Evolutionary conservation across 768 basidiomycete genomes (phyloP).

Genomic region (Mycena leptocephala): DNA sequence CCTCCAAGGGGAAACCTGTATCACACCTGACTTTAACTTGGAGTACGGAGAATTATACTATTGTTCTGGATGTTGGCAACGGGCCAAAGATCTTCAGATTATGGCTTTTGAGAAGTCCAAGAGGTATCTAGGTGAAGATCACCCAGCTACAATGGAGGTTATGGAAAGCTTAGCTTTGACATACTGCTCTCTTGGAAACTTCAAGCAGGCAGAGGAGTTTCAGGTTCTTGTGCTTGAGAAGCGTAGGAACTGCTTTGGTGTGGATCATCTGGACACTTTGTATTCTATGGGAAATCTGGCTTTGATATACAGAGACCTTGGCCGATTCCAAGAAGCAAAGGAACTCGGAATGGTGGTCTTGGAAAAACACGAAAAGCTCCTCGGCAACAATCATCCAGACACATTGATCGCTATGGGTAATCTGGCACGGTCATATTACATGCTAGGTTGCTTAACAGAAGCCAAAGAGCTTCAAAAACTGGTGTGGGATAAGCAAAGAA

Average conservation of each 20-base stretch:
- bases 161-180: not conserved
- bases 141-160: not conserved
- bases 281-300: not conserved
- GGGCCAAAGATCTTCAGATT: not conserved
- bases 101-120: not conserved
- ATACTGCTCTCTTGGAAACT: not conserved
- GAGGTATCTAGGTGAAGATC: not conserved
- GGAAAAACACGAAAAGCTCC: not conserved
- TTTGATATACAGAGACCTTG: not conserved
- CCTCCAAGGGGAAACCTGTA: not conserved
- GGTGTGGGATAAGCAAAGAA: not conserved
- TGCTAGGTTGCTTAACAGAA: not conserved
- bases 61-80: not conserved
- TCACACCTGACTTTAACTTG: not conserved
- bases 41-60: not conserved
- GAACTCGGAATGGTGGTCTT: not conserved
- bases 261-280: slow-evolving; percentile 1
- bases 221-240: not conserved
- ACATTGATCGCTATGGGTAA: not conserved
- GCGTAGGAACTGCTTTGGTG: not conserved
- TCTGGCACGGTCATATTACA: not conserved
- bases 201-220: not conserved
- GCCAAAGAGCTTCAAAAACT: not conserved
- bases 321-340: not conserved
- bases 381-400: not conserved